Percentiles rank a stretch among this genome's conserved stretches.
phyloP scores from a whole-genome alignment of 1,284 basidiomycete species.

The Cutaneotrichosporon sp. region DNA sequence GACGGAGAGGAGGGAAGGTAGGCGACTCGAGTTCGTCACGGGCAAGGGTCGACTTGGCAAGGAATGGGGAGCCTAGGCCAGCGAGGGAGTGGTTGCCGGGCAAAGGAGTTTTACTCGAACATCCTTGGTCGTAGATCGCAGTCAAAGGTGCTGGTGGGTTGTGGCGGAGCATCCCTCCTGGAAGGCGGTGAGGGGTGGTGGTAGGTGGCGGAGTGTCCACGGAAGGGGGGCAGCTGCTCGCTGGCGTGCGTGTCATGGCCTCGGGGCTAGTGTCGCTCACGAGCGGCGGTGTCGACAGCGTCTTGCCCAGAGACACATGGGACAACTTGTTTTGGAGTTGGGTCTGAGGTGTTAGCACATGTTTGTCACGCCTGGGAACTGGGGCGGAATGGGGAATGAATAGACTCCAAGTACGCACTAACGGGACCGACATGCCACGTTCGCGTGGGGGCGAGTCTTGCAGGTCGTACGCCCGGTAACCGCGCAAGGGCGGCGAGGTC shows the following conservation, averaged over 20 bases:
- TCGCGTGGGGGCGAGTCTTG: constrained; percentile 20
- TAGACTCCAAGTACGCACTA: constrained; percentile 28
- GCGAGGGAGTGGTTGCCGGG: constrained; percentile 36
- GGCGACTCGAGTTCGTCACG: constrained; percentile 6
- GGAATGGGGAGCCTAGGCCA: constrained; percentile 43
- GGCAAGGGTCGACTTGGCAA: constrained; percentile 20
- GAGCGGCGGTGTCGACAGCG: constrained; percentile 27
- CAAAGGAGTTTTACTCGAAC: constrained; percentile 39
- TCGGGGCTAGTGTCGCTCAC: constrained; percentile 14
- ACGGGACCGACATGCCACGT: constrained; percentile 46
- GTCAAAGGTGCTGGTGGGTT: constrained; percentile 18
- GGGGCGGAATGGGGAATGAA: not conserved
- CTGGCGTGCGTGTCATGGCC: constrained; percentile 8
- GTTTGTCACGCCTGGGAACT: not conserved
- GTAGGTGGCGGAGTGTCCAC: constrained; percentile 11
- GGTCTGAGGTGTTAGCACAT: constrained; percentile 7
- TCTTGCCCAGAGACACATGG: constrained; percentile 37
- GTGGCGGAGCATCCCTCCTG: constrained; percentile 4
- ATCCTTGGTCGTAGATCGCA: constrained; percentile 18
- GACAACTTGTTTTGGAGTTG: constrained; percentile 46
- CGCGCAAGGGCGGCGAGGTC: not conserved
- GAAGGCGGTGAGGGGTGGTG: constrained; percentile 17
- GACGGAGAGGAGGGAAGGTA: constrained; percentile 2
- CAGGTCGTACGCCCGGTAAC: not conserved
- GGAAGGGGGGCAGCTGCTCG: constrained; percentile 18